Evolutionary conservation across 2,329 filamentous ascomycete species (phyloP), one percentile per base, ranked within the genome.

Genomic region (Beauveria scarabaeidicola): DNA sequence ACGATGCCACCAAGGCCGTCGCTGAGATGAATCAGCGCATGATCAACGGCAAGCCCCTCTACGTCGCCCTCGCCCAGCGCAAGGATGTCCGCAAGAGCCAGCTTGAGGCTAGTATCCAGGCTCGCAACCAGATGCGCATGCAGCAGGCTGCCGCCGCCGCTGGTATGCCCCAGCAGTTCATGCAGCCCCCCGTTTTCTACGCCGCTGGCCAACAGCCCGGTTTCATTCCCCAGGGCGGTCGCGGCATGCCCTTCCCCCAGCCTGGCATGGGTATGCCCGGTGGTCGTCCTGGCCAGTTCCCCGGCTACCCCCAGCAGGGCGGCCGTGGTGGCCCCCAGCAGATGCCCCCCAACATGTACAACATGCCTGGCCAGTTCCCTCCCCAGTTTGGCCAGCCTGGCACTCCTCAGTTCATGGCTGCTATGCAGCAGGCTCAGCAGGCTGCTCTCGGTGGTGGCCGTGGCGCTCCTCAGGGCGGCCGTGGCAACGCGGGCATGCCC

Each of bases 1-100:
- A 99, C 70, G 94, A 99, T 75, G 94, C 94, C 66, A 97, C 93
- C 79, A 97, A 97, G 86, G 94, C 94, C 65, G 93, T 99, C 65
- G 91, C 92, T 63, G 94, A 99, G 78, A 97, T 97, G 91, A 99
- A 99, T 83, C 93, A 97, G 83, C 91, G 94, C 77, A 99, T 99
- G 94, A 83, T 97, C 67, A 89, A 92, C 75, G 85, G 84, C 79
- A 99, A 99, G 86, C 94, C 94, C 61, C 83, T 99, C 63, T 99
- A 99, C 73, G 94, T 99, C 70, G 94, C 94, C 69, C 85, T 99
- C 66, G 94, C 94, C 65, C 94, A 99, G 83, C 93, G 94, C 79
- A 99, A 99, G 86, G 94, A 99, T 78, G 93, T 99, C 70, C 92
- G 94, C 78, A 96, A 97, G 86, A 96, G 87, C 81, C 94, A 97